These are phyloP conservation scores for Xylaria sp. DNA, from an alignment of 2,329 filamentous ascomycete genomes.

Conservation along the genomic window DNA sequence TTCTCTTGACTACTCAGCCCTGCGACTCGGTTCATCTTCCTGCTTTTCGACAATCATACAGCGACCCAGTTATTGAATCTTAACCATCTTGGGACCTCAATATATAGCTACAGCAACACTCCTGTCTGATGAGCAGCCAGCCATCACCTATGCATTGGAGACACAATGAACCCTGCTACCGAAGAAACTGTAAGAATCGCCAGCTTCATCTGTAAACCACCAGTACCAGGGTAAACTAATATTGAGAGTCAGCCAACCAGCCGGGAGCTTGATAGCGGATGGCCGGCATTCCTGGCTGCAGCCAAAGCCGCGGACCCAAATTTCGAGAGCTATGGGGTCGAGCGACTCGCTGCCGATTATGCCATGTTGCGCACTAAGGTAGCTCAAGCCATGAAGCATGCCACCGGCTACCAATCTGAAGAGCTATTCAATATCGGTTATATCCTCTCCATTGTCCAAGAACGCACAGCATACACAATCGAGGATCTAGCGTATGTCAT, in stretches of 20 bases:
- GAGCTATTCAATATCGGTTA: conserved; percentile 24
- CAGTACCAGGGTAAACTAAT: background rate
- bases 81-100: no score
- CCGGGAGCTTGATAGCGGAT: background rate
- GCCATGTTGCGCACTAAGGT: background rate
- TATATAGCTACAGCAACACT: conserved; percentile 1
- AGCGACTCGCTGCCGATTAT: conserved; percentile 9
- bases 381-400: conserved; percentile 3
- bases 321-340: conserved; percentile 1
- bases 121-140: background rate
- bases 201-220: background rate
- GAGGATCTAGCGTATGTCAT: conserved; percentile 6
- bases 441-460: conserved; percentile 19
- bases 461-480: conserved; percentile 5
- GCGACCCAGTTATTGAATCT: background rate
- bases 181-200: background rate
- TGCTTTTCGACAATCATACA: background rate
- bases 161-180: background rate
- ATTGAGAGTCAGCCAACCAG: background rate
- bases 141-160: background rate
- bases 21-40: background rate
- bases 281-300: conserved; percentile 11
- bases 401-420: conserved; percentile 18
- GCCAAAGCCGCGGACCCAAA: conserved; percentile 7
- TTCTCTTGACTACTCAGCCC: background rate